These are phyloP conservation scores for Cryptococcus sp. DNA, from an alignment of 1,284 basidiomycete genomes.

Conservation along the genomic window DNA sequence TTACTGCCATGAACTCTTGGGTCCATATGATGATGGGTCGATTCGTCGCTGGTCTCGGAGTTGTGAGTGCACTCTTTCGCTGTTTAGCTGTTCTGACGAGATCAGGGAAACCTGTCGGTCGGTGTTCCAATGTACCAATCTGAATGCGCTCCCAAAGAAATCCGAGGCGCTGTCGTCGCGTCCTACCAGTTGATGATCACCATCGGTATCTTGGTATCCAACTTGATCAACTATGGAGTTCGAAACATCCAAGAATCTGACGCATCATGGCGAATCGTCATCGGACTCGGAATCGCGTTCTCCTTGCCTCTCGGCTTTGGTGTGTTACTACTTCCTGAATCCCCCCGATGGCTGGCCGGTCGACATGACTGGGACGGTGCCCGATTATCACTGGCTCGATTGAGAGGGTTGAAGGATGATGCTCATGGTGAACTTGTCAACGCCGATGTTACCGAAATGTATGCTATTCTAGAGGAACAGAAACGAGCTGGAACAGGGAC, in stretches of 20 bases:
- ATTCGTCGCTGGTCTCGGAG: neutral
- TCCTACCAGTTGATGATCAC: slow-evolving; percentile 76
- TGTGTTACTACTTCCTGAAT: slow-evolving; percentile 9
- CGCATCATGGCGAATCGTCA: slow-evolving; percentile 6
- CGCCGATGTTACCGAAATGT: slow-evolving; percentile 1
- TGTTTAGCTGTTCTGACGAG: neutral
- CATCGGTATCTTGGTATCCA: slow-evolving; percentile 69
- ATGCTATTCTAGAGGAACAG: neutral
- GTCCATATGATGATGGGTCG: neutral
- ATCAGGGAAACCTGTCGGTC: neutral
- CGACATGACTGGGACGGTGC: slow-evolving; percentile 5
- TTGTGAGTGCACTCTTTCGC: neutral
- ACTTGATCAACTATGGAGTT: slow-evolving; percentile 69
- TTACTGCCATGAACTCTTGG: neutral
- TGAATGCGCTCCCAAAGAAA: slow-evolving; percentile 59
- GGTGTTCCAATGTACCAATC: slow-evolving; percentile 55
- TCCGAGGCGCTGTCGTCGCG: slow-evolving; percentile 73
- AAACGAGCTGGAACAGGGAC: neutral
- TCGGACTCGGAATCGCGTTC: slow-evolving; percentile 3
- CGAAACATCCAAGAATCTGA: slow-evolving; percentile 48
- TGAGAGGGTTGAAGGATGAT: neutral
- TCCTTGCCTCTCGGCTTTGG: slow-evolving; percentile 6
- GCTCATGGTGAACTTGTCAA: neutral
- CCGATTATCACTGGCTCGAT: neutral
- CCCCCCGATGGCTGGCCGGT: slow-evolving; percentile 8